phyloP scores from a whole-genome alignment of 2,329 filamentous ascomycete genomes.

The Hymenoscyphus infarciens region DNA sequence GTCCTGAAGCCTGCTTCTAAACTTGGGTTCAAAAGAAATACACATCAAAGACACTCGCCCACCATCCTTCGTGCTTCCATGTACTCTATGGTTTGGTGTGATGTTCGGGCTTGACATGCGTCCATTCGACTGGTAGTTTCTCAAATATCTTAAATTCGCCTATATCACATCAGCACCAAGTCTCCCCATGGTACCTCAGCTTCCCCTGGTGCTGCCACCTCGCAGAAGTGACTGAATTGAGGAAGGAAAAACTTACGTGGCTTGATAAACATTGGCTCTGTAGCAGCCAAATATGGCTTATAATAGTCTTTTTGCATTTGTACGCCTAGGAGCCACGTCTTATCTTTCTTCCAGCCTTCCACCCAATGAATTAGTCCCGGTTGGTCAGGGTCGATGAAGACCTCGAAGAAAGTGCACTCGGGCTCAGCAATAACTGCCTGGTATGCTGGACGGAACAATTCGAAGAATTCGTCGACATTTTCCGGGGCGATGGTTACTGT shows the following conservation, averaged over 20 bases:
- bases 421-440: slow-evolving; percentile 42
- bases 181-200: neutral
- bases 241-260: slow-evolving; percentile 6
- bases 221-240: neutral
- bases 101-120: slow-evolving; percentile 9
- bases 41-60: neutral
- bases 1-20: neutral
- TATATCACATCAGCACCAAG: neutral
- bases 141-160: slow-evolving; percentile 13
- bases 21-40: neutral
- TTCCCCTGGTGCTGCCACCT: neutral
- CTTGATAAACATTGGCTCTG: slow-evolving; percentile 14
- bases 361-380: slow-evolving; percentile 40
- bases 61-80: neutral
- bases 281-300: slow-evolving; percentile 14
- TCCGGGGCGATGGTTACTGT: slow-evolving; percentile 12
- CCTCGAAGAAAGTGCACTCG: slow-evolving; percentile 44
- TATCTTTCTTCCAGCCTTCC: slow-evolving; percentile 38
- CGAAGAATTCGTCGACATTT: slow-evolving; percentile 13
- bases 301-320: slow-evolving; percentile 15
- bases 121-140: slow-evolving; percentile 7
- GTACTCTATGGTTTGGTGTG: neutral
- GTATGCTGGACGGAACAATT: slow-evolving; percentile 38
- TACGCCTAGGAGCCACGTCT: slow-evolving; percentile 13
- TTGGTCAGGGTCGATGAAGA: slow-evolving; percentile 38